Evolutionary conservation across 2,329 filamentous ascomycete genomes (phyloP).

Genomic region (Helminthosporium solani): DNA sequence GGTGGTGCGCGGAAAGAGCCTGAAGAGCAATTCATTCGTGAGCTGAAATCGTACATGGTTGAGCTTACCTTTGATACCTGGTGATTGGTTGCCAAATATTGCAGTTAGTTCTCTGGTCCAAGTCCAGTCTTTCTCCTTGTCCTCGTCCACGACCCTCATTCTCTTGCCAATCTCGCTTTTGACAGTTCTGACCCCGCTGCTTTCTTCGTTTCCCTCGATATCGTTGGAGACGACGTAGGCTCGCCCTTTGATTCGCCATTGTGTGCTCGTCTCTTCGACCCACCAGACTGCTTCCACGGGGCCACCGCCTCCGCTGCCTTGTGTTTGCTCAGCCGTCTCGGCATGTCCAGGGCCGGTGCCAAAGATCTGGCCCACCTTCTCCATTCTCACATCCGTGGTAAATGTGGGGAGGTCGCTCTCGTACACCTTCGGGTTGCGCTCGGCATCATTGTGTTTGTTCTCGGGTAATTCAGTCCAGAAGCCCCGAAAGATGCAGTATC

Average conservation of each 20-base stretch:
- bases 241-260: slow-evolving; percentile 81
- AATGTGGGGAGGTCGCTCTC: slow-evolving; percentile 78
- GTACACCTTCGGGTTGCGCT: slow-evolving; percentile 68
- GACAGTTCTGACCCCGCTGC: slow-evolving; percentile 57
- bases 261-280: slow-evolving; percentile 67
- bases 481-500: slow-evolving; percentile 82
- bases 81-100: slow-evolving; percentile 87
- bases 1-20: slow-evolving; percentile 64
- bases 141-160: slow-evolving; percentile 60
- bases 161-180: slow-evolving; percentile 60
- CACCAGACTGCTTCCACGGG: slow-evolving; percentile 84
- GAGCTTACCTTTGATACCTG: slow-evolving; percentile 68
- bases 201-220: slow-evolving; percentile 57
- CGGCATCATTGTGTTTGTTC: slow-evolving; percentile 71
- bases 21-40: slow-evolving; percentile 27
- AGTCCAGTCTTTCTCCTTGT: slow-evolving; percentile 61
- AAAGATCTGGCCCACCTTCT: slow-evolving; percentile 74
- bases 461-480: slow-evolving; percentile 74
- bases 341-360: slow-evolving; percentile 51
- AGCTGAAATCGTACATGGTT: slow-evolving; percentile 1
- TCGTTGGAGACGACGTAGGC: slow-evolving; percentile 75
- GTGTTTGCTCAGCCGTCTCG: slow-evolving; percentile 43
- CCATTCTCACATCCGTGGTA: slow-evolving; percentile 86
- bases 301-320: slow-evolving; percentile 63
- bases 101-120: slow-evolving; percentile 79